Evolutionary conservation across 345 rosid species (phyloP).

Genomic region (Citrus sinensis): DNA sequence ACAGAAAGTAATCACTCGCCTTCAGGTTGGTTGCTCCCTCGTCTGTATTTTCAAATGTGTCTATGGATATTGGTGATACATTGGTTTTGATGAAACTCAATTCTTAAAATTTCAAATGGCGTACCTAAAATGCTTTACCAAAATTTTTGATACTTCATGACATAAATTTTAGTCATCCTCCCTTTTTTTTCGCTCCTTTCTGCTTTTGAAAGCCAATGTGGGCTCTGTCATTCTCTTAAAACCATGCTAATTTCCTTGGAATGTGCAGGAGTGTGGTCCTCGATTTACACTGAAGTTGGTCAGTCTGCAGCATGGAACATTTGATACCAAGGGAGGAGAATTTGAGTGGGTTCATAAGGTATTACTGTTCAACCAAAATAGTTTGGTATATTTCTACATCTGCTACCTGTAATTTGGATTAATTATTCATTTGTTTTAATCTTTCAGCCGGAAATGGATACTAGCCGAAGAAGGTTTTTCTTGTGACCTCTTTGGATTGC

Average conservation of each 20-base stretch:
- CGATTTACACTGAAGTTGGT: conserved; percentile 75
- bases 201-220: too few relatives aligned
- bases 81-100: background rate
- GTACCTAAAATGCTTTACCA: background rate
- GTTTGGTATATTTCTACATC: background rate
- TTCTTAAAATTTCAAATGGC: background rate
- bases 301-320: conserved; percentile 88
- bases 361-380: conserved; percentile 7
- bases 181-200: background rate
- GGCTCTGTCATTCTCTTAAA: background rate
- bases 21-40: conserved; percentile 53
- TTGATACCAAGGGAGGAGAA: conserved; percentile 81
- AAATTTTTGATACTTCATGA: background rate
- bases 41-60: background rate
- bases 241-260: background rate
- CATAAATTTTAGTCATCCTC: too few relatives aligned
- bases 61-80: background rate
- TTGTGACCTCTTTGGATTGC: conserved; percentile 33
- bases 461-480: conserved; percentile 95
- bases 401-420: background rate
- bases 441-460: conserved; percentile 86
- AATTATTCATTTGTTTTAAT: conserved; percentile 5
- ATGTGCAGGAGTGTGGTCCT: conserved; percentile 83
- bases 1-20: conserved; percentile 65
- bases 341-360: conserved; percentile 98